These are phyloP conservation scores for Xylaria grammica DNA, from an alignment of 495 filamentous ascomycete genomes.

Conservation along the genomic window DNA sequence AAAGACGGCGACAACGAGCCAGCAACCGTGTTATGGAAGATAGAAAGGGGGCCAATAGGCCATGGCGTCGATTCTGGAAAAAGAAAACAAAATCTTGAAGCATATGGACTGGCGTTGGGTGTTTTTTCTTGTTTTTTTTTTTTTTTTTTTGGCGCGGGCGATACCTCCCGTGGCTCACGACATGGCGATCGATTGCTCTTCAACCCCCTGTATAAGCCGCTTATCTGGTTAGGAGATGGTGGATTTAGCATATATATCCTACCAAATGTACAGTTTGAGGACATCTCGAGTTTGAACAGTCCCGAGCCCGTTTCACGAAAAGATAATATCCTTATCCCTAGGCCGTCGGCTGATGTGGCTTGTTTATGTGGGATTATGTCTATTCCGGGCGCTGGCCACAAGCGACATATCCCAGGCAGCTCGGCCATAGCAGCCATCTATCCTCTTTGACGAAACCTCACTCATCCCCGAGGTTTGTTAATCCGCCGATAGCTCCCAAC, in stretches of 20 bases:
- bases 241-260: not conserved
- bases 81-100: not conserved
- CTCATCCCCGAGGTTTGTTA: too few species aligned
- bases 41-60: not conserved
- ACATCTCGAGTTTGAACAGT: not conserved
- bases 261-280: not conserved
- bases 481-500: too few species aligned
- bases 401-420: too few species aligned
- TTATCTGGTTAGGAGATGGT: not conserved
- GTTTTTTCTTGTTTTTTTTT: too few species aligned
- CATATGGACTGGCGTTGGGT: constrained; percentile 16
- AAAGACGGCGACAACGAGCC: not conserved
- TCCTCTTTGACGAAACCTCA: too few species aligned
- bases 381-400: too few species aligned
- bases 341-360: too few species aligned
- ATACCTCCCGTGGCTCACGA: not conserved
- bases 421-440: too few species aligned
- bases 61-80: not conserved
- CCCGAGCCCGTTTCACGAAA: not conserved
- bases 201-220: not conserved
- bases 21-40: not conserved
- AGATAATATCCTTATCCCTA: not conserved
- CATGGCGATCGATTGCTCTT: not conserved
- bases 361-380: too few species aligned
- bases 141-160: not conserved